Conservation (phyloP, 768 basidiomycete species). For the Lentinula lateritia region DNA sequence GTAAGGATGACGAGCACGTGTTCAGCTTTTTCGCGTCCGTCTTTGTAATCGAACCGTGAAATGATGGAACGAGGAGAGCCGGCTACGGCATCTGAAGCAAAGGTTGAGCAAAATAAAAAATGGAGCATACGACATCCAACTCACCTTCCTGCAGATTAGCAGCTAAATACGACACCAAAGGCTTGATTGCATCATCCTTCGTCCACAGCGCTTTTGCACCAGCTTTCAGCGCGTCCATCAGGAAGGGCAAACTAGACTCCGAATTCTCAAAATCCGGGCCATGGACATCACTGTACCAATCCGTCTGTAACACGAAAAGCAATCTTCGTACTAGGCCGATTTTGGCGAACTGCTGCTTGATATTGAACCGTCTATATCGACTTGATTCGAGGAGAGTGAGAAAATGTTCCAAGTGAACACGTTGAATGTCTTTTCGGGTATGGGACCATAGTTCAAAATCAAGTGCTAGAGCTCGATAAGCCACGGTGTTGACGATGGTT, state of each 20-base stretch:
- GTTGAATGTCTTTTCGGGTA: slow-evolving; percentile 67
- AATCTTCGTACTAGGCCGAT: slow-evolving; percentile 67
- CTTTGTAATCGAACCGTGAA: slow-evolving; percentile 46
- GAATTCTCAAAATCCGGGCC: too few relatives aligned
- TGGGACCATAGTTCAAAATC: slow-evolving; percentile 89
- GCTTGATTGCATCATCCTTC: slow-evolving; percentile 75
- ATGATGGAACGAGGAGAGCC: slow-evolving; percentile 53
- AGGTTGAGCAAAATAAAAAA: background rate
- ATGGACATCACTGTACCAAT: slow-evolving; percentile 40
- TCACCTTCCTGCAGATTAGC: slow-evolving; percentile 70
- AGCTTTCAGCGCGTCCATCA: slow-evolving; percentile 57
- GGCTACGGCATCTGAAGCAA: slow-evolving; percentile 10
- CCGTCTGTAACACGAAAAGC: slow-evolving; percentile 76
- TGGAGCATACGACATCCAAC: slow-evolving; percentile 11
- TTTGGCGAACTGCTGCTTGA: slow-evolving; percentile 66
- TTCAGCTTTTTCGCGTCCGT: slow-evolving; percentile 56
- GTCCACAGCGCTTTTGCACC: slow-evolving; percentile 64
- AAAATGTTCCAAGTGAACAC: slow-evolving; percentile 78
- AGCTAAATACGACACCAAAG: slow-evolving; percentile 79
- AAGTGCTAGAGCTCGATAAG: slow-evolving; percentile 78
- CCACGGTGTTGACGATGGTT: slow-evolving; percentile 75
- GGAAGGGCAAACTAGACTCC: slow-evolving; percentile 36
- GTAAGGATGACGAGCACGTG: slow-evolving; percentile 63
- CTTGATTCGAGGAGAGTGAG: slow-evolving; percentile 66
- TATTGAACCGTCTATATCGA: slow-evolving; percentile 73